phyloP scores from a whole-genome alignment of 768 basidiomycete genomes.

The Cyathus striatus region DNA sequence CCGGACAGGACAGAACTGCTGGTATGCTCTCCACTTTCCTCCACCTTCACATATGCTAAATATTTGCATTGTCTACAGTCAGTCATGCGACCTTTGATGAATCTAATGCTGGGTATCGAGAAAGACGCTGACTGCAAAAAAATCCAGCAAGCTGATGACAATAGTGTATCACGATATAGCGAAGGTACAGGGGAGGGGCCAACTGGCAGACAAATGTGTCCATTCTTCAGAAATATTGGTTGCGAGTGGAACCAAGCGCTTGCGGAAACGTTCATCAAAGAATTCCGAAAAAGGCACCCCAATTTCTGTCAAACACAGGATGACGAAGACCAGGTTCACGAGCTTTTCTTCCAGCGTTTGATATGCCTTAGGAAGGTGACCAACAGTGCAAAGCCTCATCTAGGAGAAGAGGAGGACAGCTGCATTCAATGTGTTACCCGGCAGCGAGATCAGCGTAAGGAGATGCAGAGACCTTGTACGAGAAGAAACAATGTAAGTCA shows the following conservation, averaged over 20 bases:
- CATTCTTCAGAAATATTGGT: no score
- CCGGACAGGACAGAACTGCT: no score
- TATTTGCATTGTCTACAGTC: no score
- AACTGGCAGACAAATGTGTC: no score
- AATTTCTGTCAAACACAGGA: neutral
- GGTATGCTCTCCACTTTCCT: no score
- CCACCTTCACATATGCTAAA: no score
- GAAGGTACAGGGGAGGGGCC: no score
- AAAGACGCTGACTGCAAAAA: no score
- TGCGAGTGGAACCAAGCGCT: neutral
- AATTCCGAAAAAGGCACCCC: neutral
- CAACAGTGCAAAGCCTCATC: neutral
- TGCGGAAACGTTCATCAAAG: neutral
- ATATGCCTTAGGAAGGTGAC: neutral
- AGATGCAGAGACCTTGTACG: neutral
- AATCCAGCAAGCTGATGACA: no score
- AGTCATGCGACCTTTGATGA: no score
- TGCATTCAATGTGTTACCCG: neutral
- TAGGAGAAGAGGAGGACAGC: neutral
- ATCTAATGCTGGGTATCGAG: no score
- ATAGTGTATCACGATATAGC: no score
- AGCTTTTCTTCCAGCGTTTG: neutral
- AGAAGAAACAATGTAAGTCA: neutral
- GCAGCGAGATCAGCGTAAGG: neutral
- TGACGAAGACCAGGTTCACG: neutral